phyloP scores from a whole-genome alignment of 257 asterid species.

The Handroanthus guayacan region DNA sequence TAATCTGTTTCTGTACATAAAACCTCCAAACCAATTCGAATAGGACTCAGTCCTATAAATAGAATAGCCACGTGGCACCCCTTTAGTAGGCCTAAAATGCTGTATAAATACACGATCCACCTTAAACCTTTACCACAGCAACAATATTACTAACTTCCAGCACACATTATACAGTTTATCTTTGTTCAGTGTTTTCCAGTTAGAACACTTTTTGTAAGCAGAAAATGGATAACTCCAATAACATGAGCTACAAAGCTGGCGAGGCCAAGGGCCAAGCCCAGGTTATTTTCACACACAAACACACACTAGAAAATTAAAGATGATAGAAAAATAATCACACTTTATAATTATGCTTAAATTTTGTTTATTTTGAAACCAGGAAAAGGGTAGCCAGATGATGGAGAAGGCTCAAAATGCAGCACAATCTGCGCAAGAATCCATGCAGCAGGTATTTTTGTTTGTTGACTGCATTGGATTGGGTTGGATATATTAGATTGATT shows the following conservation, averaged over 20 bases:
- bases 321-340: not conserved
- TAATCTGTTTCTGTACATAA: not conserved
- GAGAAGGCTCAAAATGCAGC: conserved; percentile 63
- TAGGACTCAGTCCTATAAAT: not conserved
- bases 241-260: conserved; percentile 65
- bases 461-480: too few species aligned
- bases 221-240: conserved; percentile 56
- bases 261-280: conserved; percentile 65
- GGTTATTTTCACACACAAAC: conserved; percentile 28
- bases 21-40: not conserved
- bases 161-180: not conserved
- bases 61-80: not conserved
- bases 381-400: conserved; percentile 62
- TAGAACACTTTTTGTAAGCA: not conserved
- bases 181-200: not conserved
- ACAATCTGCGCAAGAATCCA: conserved; percentile 60
- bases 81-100: not conserved
- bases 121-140: not conserved
- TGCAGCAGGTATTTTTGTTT: conserved; percentile 45
- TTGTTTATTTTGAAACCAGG: conserved; percentile 38
- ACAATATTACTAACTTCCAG: not conserved
- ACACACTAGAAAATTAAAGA: not conserved
- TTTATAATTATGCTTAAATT: too few species aligned
- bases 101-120: conserved; percentile 7
- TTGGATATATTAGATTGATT: not conserved